Base-by-base conservation (phyloP, 306 rosid genomes). In the Quercus rubra region DNA sequence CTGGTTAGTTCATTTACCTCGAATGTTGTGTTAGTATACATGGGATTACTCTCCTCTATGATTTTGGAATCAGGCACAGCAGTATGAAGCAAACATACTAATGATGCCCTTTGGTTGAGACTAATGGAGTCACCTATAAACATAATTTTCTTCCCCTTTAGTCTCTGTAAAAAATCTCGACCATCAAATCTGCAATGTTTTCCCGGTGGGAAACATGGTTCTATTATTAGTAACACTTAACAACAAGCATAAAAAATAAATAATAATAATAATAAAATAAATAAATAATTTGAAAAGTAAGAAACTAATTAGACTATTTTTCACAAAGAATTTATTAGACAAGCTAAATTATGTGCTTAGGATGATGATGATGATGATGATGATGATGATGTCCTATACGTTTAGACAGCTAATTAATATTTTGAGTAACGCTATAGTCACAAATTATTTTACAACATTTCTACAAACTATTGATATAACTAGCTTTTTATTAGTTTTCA, bases 81-180 rank as follows among this genome's bases (percentile, higher is more conserved):
- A 35, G 92, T 77, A 74, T 80, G 89, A 83, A 92, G 89, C 85
- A 92, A 61, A 63, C 97, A 92, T 7, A 73, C 3, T 5, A 92
- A 81, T 68, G 97, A 92, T 58, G 88, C 74, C 81, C 85, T 90
- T 4, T 92, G 94, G 78, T 92, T 89, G 27, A 81, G 31, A 77
- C 94, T 89, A 0, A 92, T 33, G 23, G 97, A 92, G 75, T 92
- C 97, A 46, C 97, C 97, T 1, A 90, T 2, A 17, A 84, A 92
- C 97, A 92, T 90, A 6, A 92, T 88, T 72, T 90, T 74, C 83
- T 92, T 90, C 28, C 88, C 90, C 74, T 54, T 81, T 2, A 79
- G 51, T 64, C 78, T 76, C 59, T 63, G 64, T 74, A 92, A 69
- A 55, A 92, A 86, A 35, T 70, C 75, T 81, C 68, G 52, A 72